Evolutionary conservation across 2,329 filamentous ascomycete species (phyloP), one percentile per base, ranked within the genome.

Genomic region (Fusarium buxicola): DNA sequence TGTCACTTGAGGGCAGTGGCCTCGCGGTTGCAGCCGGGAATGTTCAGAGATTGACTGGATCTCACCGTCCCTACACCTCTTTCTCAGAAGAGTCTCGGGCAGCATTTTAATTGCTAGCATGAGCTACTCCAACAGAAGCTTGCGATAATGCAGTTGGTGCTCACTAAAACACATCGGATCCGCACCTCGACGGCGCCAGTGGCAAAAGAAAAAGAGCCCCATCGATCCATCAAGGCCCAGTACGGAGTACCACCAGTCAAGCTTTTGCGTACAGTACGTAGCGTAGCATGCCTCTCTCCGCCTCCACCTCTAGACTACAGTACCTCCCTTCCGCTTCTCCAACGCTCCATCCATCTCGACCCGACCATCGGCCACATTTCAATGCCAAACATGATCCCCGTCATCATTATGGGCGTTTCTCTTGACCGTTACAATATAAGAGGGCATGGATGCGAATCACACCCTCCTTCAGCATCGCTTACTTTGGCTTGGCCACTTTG

Each of bases 341-440:
- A 46, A 48, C 49, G 32, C 25, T 15, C 25, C 18, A 16, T 27
- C 57, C 44, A 39, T 24, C 31, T 35, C 39, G 21, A 45, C 21
- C 48, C 39, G 31, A 36, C 38, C 52, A 39, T 49, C 38, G 32
- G 58, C 41, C 24, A 16, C 43, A 16, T n/a, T 41, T 39, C 25
- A 55, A 51, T 52, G 40, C 35, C 27, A 41, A 53, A 39, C 28
- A 63, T 60, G 50, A 63, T 38, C 55, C 35, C 18, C 32, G 55
- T 57, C 62, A 55, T 49, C 62, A 60, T 58, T 55, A 63, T 69
- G 62, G 31, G 50, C 57, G 55, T 60, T 10, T 27, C 25, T 49
- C 53, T 62, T 60, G 35, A 32, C 52, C 44, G 45, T 62, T 65
- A 34, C 45, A 32, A 41, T n/a, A n/a, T 21, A 27, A 39, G 44